Evolutionary conservation across 768 basidiomycete species (phyloP).

Genomic region (Podaxis sp.): DNA sequence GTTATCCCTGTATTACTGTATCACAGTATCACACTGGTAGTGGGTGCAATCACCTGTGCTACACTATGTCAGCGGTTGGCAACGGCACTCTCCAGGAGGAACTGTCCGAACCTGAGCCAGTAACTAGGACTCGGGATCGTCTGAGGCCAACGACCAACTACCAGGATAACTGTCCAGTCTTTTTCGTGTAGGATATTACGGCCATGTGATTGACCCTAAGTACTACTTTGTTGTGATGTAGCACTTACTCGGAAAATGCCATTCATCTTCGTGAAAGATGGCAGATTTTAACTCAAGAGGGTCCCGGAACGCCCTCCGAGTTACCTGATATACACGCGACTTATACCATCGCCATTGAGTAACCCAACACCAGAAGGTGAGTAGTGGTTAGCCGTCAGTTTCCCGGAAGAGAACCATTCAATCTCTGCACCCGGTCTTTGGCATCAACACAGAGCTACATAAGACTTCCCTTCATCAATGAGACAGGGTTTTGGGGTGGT

Average conservation of each 20-base stretch:
- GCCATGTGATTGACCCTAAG: neutral
- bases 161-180: neutral
- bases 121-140: conserved; percentile 5
- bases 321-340: neutral
- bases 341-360: neutral
- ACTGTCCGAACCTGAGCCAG: neutral
- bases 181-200: neutral
- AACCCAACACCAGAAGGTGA: neutral
- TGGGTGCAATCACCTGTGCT: neutral
- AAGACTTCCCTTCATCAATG: neutral
- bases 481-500: conserved; percentile 12
- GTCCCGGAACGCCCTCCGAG: neutral
- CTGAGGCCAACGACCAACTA: neutral
- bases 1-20: neutral
- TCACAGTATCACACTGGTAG: neutral
- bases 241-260: neutral
- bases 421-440: neutral
- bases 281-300: neutral
- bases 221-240: neutral
- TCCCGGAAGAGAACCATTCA: neutral
- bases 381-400: neutral
- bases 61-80: neutral
- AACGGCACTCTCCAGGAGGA: neutral
- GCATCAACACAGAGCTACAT: neutral
- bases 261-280: neutral